Conservation (phyloP, 306 rosid species). For the Cicer chorassanicum region DNA sequence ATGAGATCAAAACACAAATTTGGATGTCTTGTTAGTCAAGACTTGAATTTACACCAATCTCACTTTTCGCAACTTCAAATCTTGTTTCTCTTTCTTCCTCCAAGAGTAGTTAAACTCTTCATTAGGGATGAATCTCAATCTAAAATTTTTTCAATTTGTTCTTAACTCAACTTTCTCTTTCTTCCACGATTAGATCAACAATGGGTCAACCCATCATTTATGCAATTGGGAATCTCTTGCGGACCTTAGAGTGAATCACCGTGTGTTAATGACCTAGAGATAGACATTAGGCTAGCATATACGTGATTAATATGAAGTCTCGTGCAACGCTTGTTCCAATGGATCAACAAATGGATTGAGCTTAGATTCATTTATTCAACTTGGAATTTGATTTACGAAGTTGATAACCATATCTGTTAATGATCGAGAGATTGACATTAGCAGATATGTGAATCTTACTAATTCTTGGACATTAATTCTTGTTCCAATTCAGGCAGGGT, state of each 20-base stretch:
- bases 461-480: too few species aligned
- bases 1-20: not conserved
- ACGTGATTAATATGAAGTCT: not conserved
- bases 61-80: not conserved
- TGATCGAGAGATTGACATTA: not conserved
- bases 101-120: not conserved
- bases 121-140: not conserved
- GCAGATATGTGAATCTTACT: not conserved
- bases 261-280: not conserved
- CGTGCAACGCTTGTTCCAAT: not conserved
- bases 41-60: not conserved
- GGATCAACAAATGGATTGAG: not conserved
- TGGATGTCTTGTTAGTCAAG: not conserved
- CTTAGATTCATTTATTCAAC: not conserved
- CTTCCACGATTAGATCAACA: not conserved
- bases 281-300: not conserved
- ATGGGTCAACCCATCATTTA: not conserved
- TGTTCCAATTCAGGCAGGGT: not conserved
- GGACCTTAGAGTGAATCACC: not conserved
- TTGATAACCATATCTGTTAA: not conserved
- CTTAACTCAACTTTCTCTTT: not conserved
- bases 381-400: not conserved
- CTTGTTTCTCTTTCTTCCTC: not conserved
- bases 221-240: not conserved
- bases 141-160: too few species aligned